Evolutionary conservation across 1,284 basidiomycete genomes (phyloP), one percentile per base, ranked within the genome.

Genomic region (Schizophyllum commune): DNA sequence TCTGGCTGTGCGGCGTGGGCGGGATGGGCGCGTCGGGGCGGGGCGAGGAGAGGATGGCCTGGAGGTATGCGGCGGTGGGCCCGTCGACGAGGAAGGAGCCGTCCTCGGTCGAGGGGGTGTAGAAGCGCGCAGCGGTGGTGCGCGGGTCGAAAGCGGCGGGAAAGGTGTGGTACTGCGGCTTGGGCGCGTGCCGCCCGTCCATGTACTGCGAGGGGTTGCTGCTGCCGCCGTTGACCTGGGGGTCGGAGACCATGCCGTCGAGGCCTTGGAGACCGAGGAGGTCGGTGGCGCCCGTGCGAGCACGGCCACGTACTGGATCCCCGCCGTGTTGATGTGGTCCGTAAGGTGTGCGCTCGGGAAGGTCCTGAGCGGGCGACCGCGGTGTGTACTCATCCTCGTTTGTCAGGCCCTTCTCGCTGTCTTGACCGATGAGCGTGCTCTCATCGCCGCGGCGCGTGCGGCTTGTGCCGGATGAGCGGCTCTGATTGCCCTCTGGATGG

Each of bases 21-120:
- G 89, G 88, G 55, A 91, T 80, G 5, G 88, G 89, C 0, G 87
- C 88, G 60, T 83, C 82, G 0, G 88, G 87, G 0, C 88, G 82
- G 5, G 77, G 74, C 1, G 83, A 80, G 27, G 79, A 77, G 20
- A 83, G 73, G 67, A 84, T 88, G 0, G 80, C 70, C 59, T 85
- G 83, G 52, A 86, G 73, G 69, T 85, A 87, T 19, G 80, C 75
- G 0, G 81, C 78, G 0, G 81, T 75, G 1, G 83, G 75, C 65
- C 88, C 84, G 52, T 84, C 82, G 59, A 77, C 73, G 62, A 83
- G 77, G 60, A 21, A 55, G 15, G 19, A 20, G 53, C 27, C 53
- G 53, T 20, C 27, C 15, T 21, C 53, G 11, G 27, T 27, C 15
- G 53, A 55, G 9, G 53, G 53, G 3, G 53, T 55, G 53, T 55